Conservation (phyloP, 2,329 filamentous ascomycete species). For the Paracoccidioides lutzii region DNA sequence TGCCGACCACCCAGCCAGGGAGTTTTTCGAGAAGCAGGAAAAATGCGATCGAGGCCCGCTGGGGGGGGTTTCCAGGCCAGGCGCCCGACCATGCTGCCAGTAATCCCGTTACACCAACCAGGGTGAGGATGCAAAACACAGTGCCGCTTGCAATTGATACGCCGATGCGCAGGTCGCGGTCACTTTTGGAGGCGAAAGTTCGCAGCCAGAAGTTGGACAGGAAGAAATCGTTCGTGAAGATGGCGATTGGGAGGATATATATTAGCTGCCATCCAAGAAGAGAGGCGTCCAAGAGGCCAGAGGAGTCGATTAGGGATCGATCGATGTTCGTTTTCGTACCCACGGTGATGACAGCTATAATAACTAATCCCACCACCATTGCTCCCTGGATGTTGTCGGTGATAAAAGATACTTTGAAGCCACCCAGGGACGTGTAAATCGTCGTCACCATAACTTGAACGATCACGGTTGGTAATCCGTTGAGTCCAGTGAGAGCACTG, state of each 20-base stretch:
- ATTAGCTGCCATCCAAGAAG: conserved; percentile 74
- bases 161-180: conserved; percentile 65
- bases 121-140: conserved; percentile 55
- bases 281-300: conserved; percentile 54
- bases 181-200: conserved; percentile 64
- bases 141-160: conserved; percentile 53
- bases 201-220: conserved; percentile 74
- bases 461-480: conserved; percentile 62
- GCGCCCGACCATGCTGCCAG: conserved; percentile 68
- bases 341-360: conserved; percentile 66
- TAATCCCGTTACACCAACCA: conserved; percentile 61
- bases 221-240: conserved; percentile 79
- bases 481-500: conserved; percentile 57
- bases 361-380: conserved; percentile 63
- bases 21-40: conserved; percentile 61
- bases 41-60: conserved; percentile 56
- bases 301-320: conserved; percentile 52
- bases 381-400: conserved; percentile 71
- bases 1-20: conserved; percentile 67
- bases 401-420: conserved; percentile 72
- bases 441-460: conserved; percentile 67
- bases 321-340: conserved; percentile 63
- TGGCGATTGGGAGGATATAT: conserved; percentile 69
- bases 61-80: conserved; percentile 48
- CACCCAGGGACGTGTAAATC: conserved; percentile 70